Conservation (phyloP, 345 rosid genomes). For the Dipteronia sinensis region DNA sequence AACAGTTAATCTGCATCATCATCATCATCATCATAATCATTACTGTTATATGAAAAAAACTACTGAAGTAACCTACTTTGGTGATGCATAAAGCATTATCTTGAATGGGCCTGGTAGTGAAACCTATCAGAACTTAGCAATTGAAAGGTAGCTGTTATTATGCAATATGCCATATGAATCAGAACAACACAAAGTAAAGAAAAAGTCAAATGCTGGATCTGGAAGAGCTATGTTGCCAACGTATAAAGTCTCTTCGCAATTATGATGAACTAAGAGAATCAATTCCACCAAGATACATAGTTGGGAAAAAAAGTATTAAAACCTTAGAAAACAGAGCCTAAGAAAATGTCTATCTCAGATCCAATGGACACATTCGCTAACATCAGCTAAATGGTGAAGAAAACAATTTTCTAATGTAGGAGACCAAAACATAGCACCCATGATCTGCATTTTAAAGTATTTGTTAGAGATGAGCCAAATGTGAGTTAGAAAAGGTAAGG, state of each 20-base stretch:
- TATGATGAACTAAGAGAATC: neutral
- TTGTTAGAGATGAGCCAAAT: too few relatives aligned
- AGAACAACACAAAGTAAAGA: constrained; percentile 3
- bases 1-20: neutral
- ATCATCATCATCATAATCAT: neutral
- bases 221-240: constrained; percentile 9
- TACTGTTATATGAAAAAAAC: neutral
- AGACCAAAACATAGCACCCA: neutral
- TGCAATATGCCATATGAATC: constrained; percentile 17
- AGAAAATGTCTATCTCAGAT: neutral
- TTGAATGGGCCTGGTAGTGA: constrained; percentile 6
- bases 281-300: neutral
- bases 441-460: neutral
- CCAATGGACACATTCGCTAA: neutral
- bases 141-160: constrained; percentile 10
- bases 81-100: neutral
- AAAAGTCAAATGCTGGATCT: constrained; percentile 6
- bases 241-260: neutral
- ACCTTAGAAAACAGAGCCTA: neutral
- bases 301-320: neutral
- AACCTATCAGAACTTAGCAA: constrained; percentile 14
- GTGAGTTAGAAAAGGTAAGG: too few relatives aligned
- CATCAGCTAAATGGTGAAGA: neutral
- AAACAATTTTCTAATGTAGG: neutral
- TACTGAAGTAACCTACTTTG: neutral